Evolutionary conservation across 768 basidiomycete genomes (phyloP).

Genomic region (Boletus tomentosulus): DNA sequence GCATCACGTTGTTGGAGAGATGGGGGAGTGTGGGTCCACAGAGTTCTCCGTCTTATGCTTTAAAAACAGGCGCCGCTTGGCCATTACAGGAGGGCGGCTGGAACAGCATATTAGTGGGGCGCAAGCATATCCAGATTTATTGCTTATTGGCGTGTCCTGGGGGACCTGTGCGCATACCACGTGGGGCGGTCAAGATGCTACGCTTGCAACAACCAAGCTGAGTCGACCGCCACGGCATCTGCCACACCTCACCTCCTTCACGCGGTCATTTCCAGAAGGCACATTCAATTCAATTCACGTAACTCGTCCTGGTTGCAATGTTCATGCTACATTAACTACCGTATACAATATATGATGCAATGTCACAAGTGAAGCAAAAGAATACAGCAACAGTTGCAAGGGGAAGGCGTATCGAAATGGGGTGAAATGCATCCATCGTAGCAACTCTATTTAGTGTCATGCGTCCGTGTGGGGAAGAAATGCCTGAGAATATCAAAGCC

Average conservation of each 20-base stretch:
- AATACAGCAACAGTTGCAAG: conserved; percentile 18
- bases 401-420: conserved; percentile 3
- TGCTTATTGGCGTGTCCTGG: conserved; percentile 15
- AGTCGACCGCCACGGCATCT: conserved; percentile 10
- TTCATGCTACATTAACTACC: conserved; percentile 25
- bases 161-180: conserved; percentile 24
- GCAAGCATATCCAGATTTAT: conserved; percentile 20
- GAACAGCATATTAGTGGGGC: conserved; percentile 11
- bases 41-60: conserved; percentile 5
- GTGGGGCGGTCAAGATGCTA: conserved; percentile 16
- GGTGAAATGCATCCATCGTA: conserved; percentile 2
- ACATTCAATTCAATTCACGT: conserved; percentile 8
- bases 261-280: conserved; percentile 23
- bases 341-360: conserved; percentile 14
- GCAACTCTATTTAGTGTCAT: conserved; percentile 17
- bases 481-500: conserved; percentile 1
- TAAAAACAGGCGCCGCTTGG: conserved; percentile 32
- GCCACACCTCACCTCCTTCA: conserved; percentile 14
- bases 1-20: conserved; percentile 11
- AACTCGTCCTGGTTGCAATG: conserved; percentile 5
- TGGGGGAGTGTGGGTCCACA: background rate
- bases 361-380: conserved; percentile 5
- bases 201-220: conserved; percentile 9
- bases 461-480: conserved; percentile 26
- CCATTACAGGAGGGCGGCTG: conserved; percentile 17